Evolutionary conservation across 2,329 filamentous ascomycete species (phyloP).

Genomic region (Hymenoscyphus linearis): DNA sequence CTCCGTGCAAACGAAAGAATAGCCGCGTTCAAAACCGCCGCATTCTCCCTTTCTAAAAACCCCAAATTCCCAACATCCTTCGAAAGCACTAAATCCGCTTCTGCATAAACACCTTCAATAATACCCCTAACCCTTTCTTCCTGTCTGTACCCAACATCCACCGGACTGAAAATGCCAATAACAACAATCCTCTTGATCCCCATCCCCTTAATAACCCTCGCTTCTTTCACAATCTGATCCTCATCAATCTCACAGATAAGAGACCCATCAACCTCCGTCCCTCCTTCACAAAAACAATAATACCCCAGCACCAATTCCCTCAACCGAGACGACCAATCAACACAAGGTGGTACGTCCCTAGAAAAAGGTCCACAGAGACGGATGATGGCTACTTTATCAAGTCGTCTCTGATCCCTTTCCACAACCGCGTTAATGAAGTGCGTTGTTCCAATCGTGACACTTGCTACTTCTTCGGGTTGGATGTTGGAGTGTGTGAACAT

Average conservation of each 20-base stretch:
- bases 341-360: slow-evolving; percentile 40
- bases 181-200: slow-evolving; percentile 37
- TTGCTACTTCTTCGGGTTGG: slow-evolving; percentile 13
- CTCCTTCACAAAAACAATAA: slow-evolving; percentile 39
- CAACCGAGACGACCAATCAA: slow-evolving; percentile 40
- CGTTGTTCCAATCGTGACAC: slow-evolving; percentile 34
- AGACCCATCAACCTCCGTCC: slow-evolving; percentile 45
- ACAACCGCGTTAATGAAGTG: slow-evolving; percentile 33
- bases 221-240: slow-evolving; percentile 37
- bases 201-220: slow-evolving; percentile 17
- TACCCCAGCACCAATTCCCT: slow-evolving; percentile 39
- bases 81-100: slow-evolving; percentile 44
- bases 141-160: slow-evolving; percentile 47
- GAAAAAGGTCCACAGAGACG: slow-evolving; percentile 44
- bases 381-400: slow-evolving; percentile 42
- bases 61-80: slow-evolving; percentile 26
- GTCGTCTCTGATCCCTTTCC: slow-evolving; percentile 14
- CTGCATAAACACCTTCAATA: slow-evolving; percentile 33
- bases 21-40: slow-evolving; percentile 57
- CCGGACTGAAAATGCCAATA: slow-evolving; percentile 52
- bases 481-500: slow-evolving; percentile 21
- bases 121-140: slow-evolving; percentile 40
- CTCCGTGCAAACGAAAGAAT: slow-evolving; percentile 51
- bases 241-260: slow-evolving; percentile 36
- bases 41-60: slow-evolving; percentile 56